Conservation (phyloP, 495 filamentous ascomycete genomes). For the Hypomontagnella submonticulosa region DNA sequence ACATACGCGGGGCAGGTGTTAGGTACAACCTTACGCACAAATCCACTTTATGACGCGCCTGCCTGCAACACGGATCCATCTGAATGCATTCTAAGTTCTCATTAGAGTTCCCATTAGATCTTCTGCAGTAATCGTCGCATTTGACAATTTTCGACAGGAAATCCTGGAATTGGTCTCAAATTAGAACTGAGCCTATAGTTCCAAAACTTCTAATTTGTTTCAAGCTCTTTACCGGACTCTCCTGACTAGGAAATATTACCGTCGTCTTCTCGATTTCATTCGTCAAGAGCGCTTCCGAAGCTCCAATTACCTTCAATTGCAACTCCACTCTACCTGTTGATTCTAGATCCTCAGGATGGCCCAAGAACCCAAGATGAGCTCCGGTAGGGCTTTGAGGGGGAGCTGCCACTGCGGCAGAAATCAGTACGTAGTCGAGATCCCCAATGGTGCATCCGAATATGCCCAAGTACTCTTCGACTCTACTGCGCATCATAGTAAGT, state of each 20-base stretch:
- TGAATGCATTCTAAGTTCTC: not conserved
- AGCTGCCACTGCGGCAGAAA: conserved; percentile 89
- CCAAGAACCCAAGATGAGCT: conserved; percentile 23
- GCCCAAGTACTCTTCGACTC: conserved; percentile 78
- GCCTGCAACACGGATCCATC: conserved; percentile 4
- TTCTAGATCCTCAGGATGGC: too few species aligned
- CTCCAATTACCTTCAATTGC: not conserved
- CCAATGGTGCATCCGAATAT: conserved; percentile 61
- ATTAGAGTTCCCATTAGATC: not conserved
- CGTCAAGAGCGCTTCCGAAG: not conserved
- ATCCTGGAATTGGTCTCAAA: conserved; percentile 21
- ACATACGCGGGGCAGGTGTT: conserved; percentile 19
- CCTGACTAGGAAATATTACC: not conserved
- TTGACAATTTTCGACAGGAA: not conserved
- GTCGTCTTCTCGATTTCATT: not conserved
- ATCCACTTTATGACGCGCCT: conserved; percentile 40
- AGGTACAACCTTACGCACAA: conserved; percentile 8
- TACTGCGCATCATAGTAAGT: conserved; percentile 71
- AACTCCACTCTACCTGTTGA: not conserved
- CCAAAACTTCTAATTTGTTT: not conserved
- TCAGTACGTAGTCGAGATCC: conserved; percentile 77
- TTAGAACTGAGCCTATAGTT: conserved; percentile 1
- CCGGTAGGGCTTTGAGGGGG: conserved; percentile 64
- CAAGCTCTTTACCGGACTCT: not conserved
- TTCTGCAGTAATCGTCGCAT: conserved; percentile 10